Evolutionary conservation across 805 yeast species (phyloP).

Genomic region (Spathaspora gorwiae): DNA sequence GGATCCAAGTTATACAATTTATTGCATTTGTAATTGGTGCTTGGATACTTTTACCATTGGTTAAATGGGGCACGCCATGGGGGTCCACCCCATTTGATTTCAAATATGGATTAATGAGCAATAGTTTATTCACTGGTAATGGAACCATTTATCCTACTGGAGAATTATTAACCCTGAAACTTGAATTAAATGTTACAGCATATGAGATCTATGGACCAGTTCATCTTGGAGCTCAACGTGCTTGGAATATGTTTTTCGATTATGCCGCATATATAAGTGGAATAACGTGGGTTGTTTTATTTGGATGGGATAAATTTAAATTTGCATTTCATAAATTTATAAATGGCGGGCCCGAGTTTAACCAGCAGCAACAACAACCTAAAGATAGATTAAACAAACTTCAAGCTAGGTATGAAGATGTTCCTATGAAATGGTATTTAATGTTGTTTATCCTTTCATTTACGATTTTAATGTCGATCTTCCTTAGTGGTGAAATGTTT

Average conservation of each 20-base stretch:
- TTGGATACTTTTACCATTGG: conserved; percentile 46
- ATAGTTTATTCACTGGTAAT: conserved; percentile 30
- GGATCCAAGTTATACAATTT: conserved; percentile 49
- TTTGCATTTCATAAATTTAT: conserved; percentile 13
- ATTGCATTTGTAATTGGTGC: conserved; percentile 43
- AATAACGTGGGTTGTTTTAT: conserved; percentile 39
- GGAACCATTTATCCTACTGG: conserved; percentile 42
- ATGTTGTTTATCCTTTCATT: conserved; percentile 34
- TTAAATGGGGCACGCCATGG: conserved; percentile 40
- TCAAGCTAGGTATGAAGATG: conserved; percentile 34
- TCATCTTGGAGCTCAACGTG: conserved; percentile 44
- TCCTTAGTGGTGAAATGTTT: conserved; percentile 28
- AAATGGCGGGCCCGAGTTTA: conserved; percentile 3
- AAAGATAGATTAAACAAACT: conserved; percentile 43
- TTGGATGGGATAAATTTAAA: conserved; percentile 27
- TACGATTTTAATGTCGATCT: conserved; percentile 26
- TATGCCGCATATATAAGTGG: conserved; percentile 51
- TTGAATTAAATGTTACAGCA: conserved; percentile 42
- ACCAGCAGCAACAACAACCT: conserved; percentile 8
- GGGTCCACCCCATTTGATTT: conserved; percentile 20
- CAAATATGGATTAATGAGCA: conserved; percentile 45
- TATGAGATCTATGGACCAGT: conserved; percentile 43
- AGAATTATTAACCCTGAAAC: conserved; percentile 35
- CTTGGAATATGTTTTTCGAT: conserved; percentile 50
- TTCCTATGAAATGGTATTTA: conserved; percentile 43